Conservation (phyloP, 495 filamentous ascomycete genomes). For the Usnea hakonensis region DNA sequence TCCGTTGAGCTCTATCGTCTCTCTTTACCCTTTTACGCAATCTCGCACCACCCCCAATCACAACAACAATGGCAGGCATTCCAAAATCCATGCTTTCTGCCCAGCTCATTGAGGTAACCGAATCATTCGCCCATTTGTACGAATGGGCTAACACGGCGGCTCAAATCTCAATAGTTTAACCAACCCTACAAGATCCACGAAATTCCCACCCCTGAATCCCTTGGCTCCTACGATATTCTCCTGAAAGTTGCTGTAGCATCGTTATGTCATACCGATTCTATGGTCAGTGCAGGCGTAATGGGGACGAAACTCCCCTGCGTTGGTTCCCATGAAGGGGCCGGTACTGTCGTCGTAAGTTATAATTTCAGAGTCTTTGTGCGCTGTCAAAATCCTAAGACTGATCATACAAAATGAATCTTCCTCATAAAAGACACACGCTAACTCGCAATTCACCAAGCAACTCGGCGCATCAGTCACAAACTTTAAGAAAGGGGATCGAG, state of each 20-base stretch:
- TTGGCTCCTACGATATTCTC: constrained; percentile 45
- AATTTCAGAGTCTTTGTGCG: no score
- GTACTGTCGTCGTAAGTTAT: constrained; percentile 48
- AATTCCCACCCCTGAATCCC: constrained; percentile 40
- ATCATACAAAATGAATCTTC: no score
- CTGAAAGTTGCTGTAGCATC: constrained; percentile 52
- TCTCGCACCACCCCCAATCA: background rate
- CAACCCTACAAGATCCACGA: constrained; percentile 42
- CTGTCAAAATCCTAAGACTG: no score
- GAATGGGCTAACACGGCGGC: background rate
- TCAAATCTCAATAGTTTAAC: constrained; percentile 31
- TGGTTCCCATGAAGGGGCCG: constrained; percentile 52
- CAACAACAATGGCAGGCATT: constrained; percentile 9
- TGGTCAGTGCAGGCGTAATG: constrained; percentile 41
- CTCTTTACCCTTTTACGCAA: background rate
- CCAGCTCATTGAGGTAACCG: constrained; percentile 15
- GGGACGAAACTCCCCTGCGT: constrained; percentile 40
- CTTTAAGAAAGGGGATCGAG: constrained; percentile 42
- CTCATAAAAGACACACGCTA: no score
- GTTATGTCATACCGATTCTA: constrained; percentile 54
- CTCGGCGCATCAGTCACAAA: constrained; percentile 37
- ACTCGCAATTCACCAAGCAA: no score
- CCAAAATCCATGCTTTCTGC: constrained; percentile 17
- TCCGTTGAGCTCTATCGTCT: no score
- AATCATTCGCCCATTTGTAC: background rate